Percentiles rank a stretch among this genome's conserved stretches.
phyloP scores from a whole-genome alignment of 495 filamentous ascomycete species.

The Talaromyces adpressus region DNA sequence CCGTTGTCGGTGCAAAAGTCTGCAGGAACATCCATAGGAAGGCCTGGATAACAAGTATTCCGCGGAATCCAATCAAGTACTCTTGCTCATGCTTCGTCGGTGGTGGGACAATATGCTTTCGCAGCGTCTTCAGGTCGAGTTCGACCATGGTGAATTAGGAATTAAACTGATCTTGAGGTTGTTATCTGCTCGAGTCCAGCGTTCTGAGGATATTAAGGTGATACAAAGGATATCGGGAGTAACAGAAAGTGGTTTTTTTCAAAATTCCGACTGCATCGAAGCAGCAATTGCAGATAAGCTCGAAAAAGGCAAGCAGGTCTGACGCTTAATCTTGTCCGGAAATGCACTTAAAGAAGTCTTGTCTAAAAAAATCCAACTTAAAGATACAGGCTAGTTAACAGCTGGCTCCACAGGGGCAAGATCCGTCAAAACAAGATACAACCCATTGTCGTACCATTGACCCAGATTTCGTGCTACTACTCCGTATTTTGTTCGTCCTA shows the following conservation, averaged over 20 bases:
- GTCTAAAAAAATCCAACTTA: background rate
- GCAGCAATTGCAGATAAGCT: background rate
- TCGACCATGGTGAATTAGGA: background rate
- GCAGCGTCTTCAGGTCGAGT: background rate
- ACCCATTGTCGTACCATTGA: background rate
- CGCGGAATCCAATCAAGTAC: conserved; percentile 28
- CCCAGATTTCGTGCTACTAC: background rate
- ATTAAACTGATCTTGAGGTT: background rate
- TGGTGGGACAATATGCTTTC: conserved; percentile 1
- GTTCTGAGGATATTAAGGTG: background rate
- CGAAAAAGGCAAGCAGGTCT: background rate
- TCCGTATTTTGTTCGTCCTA: background rate
- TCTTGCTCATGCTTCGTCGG: conserved; percentile 8
- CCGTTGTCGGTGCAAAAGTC: conserved; percentile 22
- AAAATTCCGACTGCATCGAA: background rate
- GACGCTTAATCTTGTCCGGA: background rate
- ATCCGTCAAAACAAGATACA: background rate
- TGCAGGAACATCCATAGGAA: conserved; percentile 30
- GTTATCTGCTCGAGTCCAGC: background rate
- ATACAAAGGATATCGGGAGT: background rate
- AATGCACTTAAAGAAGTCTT: background rate
- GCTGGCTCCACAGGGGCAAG: background rate
- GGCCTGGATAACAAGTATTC: conserved; percentile 21
- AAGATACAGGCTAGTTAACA: background rate
- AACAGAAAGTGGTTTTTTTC: background rate